phyloP scores from a whole-genome alignment of 768 basidiomycete genomes.

The Boletus rubroflammeus region DNA sequence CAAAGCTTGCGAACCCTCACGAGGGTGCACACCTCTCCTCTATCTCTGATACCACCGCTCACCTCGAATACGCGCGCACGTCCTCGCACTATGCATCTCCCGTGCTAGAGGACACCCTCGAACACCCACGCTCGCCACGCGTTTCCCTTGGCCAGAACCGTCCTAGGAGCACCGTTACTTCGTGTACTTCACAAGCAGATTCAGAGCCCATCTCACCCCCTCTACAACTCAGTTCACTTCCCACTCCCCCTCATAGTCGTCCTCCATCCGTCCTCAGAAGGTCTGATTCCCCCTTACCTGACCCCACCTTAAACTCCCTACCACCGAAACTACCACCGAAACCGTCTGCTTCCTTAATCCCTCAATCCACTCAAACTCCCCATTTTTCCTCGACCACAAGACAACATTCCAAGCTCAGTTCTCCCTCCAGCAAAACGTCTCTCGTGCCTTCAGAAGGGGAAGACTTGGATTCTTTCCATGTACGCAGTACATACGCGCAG shows the following conservation, averaged over 20 bases:
- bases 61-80: slow-evolving; percentile 14
- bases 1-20: slow-evolving; percentile 20
- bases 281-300: slow-evolving; percentile 25
- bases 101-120: slow-evolving; percentile 14
- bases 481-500: slow-evolving; percentile 83
- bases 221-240: slow-evolving; percentile 17
- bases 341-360: slow-evolving; percentile 15
- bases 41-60: slow-evolving; percentile 27
- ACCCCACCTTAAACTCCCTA: slow-evolving; percentile 17
- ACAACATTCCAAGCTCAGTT: slow-evolving; percentile 30
- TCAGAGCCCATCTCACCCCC: slow-evolving; percentile 18
- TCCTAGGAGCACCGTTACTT: slow-evolving; percentile 26
- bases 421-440: slow-evolving; percentile 52
- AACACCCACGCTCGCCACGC: slow-evolving; percentile 27
- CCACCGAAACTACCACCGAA: slow-evolving; percentile 18
- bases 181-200: slow-evolving; percentile 24
- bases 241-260: slow-evolving; percentile 29
- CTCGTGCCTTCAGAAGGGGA: slow-evolving; percentile 74
- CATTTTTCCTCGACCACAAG: slow-evolving; percentile 23
- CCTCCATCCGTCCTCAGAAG: slow-evolving; percentile 23
- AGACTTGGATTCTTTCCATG: slow-evolving; percentile 78
- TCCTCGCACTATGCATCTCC: slow-evolving; percentile 18
- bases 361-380: slow-evolving; percentile 39
- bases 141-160: slow-evolving; percentile 15
- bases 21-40: slow-evolving; percentile 22